Evolutionary conservation across 495 filamentous ascomycete species (phyloP), one percentile per base, ranked within the genome.

Genomic region (Xylona heveae): DNA sequence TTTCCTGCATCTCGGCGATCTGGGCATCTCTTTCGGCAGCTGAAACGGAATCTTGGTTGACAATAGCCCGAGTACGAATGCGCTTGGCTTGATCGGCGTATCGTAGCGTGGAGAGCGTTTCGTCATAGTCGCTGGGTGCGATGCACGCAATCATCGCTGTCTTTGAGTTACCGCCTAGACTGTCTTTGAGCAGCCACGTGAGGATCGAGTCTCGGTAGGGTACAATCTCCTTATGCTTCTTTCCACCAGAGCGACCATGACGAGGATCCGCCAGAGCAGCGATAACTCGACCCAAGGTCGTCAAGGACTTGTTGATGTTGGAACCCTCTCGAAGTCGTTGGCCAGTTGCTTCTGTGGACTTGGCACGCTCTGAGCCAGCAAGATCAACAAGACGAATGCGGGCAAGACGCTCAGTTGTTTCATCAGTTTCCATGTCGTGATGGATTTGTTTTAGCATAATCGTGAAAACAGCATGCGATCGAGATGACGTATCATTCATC

Each of bases 141-240:
- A 97, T 91, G 49, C 90, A 95, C 9, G 88, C 88, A 38, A 97
- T 94, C 88, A 97, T 97, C 24, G 88, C 88, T 5, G 88, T 97
- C 51, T 95, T 97, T 41, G 68, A 78, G 55, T 97, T 97, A 23
- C 88, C 88, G 10, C 90, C 88, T 1, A 97, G 62, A 2, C 73
- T 81, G 49, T 95, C 88, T 46, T 95, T 95, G 38, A 97, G 61
- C 14, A 97, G 62, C 83, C 84, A 95, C 6, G 88, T 97, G n/a
- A 97, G 65, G 42, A 97, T 84, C 2, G 78, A 85, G 55, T 97
- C 88, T 24, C 88, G 78, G 49, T 91, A 97, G 8, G 88, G 88
- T 4, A 97, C 83, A 5, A 70, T 71, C 35, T 72, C 79, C 41
- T 70, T 74, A 38, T 57, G 62, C 41, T 57, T 60, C 34, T 46